Conservation (phyloP, 2,329 filamentous ascomycete genomes). For the Trichoderma cornu-damae region DNA sequence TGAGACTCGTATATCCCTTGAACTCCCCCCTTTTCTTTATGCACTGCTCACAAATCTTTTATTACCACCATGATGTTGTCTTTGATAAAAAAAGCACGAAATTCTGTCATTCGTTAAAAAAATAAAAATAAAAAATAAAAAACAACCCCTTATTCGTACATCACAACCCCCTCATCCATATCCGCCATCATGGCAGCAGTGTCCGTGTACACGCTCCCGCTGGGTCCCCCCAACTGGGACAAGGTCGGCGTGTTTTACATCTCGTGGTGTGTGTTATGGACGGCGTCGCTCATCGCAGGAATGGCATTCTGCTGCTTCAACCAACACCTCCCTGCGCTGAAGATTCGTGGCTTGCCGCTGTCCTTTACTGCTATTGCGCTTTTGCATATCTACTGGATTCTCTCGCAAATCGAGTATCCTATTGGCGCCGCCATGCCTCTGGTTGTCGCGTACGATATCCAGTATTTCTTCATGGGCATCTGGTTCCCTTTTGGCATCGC, state of each 20-base stretch:
- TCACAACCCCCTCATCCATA: not conserved
- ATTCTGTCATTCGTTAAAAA: not conserved
- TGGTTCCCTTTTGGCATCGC: slow-evolving; percentile 55
- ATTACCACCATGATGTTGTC: not conserved
- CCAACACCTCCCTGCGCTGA: slow-evolving; percentile 33
- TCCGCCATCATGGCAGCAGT: slow-evolving; percentile 15
- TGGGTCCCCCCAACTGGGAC: slow-evolving; percentile 27
- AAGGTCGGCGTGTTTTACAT: slow-evolving; percentile 30
- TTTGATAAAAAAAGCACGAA: not conserved
- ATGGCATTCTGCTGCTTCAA: slow-evolving; percentile 34
- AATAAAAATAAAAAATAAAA: no score
- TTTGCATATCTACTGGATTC: slow-evolving; percentile 37
- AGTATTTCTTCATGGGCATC: slow-evolving; percentile 57
- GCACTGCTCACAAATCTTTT: no score
- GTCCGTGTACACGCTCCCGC: slow-evolving; percentile 30
- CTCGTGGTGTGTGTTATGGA: slow-evolving; percentile 27
- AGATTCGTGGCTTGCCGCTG: slow-evolving; percentile 36
- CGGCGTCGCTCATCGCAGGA: slow-evolving; percentile 30
- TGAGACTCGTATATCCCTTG: not conserved
- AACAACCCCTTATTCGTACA: no score
- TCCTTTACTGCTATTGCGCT: slow-evolving; percentile 35
- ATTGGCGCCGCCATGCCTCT: slow-evolving; percentile 39
- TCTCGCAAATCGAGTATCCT: slow-evolving; percentile 40
- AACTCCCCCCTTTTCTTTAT: no score
- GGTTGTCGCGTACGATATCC: slow-evolving; percentile 41